Base-by-base conservation (phyloP, 306 rosid genomes). In the Cicer bijugum region DNA sequence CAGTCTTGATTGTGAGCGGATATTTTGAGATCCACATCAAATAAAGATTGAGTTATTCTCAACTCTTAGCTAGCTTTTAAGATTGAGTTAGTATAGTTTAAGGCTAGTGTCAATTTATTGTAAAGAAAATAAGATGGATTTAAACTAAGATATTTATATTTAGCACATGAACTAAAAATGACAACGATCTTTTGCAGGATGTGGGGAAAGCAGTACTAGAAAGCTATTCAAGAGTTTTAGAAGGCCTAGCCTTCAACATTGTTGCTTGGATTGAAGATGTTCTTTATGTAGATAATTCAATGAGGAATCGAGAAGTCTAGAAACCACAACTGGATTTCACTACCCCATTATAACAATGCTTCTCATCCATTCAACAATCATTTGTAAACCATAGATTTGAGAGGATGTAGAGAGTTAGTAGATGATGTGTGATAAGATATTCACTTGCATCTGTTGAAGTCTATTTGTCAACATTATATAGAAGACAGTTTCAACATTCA, bases 261-360 rank as follows among this genome's bases (percentile, higher is more conserved):
- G 95, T 89, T 58, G 91, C 95, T 73, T 89, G 95, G 95, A 80
- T 87, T 78, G 95, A 89, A 77, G 95, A 87, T 85, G 91, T 89
- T 72, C 80, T 84, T 62, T 64, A 59, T 75, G 87, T 74, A 48
- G 90, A 89, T 77, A 79, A 73, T 37, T 42, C 88, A 20, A 75
- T 81, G 85, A 81, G 78, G 67, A 79, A 75, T 42, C 75, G 83
- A 81, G 86, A 87, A 37, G 68, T 82, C 42, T 78, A 57, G 83
- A 71, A 72, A 53, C 39, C 44, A 42, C n/a, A 48, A 42, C 28
- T 35, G 44, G 53, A 66, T 61, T 77, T 77, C 63, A 35, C 66
- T 33, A 46, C 12, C 7, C 42, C 15, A 39, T 39, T 68, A 11
- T 45, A 55, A 62, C 72, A 59, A 59, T 55, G 46, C 3, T 55